Evolutionary conservation across 306 rosid genomes (phyloP).

Genomic region (Heteromeles arbutifolia): DNA sequence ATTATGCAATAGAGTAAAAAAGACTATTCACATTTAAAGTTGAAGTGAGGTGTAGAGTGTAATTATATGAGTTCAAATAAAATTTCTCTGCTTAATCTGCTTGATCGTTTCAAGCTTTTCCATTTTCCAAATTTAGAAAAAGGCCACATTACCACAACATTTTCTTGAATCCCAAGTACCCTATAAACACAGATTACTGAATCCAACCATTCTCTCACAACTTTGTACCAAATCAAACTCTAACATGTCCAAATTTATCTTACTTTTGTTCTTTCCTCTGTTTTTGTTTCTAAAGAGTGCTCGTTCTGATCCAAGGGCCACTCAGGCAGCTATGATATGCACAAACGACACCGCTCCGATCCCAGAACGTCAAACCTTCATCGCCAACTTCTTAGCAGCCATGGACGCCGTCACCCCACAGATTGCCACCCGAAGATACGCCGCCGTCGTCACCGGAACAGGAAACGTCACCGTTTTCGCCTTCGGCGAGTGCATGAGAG

Average conservation of each 20-base stretch:
- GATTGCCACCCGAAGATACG: conserved; percentile 21
- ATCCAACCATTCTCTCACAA: neutral
- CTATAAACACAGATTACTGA: neutral
- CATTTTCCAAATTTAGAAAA: neutral
- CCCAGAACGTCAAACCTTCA: conserved; percentile 25
- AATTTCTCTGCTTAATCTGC: fast-evolving
- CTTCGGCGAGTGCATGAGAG: conserved; percentile 61
- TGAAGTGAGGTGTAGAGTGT: no score
- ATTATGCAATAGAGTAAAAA: no score
- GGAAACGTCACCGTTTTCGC: conserved; percentile 42
- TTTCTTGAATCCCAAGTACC: neutral
- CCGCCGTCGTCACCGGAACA: conserved; percentile 35
- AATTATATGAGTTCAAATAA: no score
- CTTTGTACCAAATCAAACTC: neutral
- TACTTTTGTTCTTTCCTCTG: conserved; percentile 15
- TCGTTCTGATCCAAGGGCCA: conserved; percentile 46
- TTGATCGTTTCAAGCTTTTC: no score
- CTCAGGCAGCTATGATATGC: conserved; percentile 44
- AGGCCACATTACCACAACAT: neutral
- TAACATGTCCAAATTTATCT: neutral
- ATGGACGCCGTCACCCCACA: conserved; percentile 39
- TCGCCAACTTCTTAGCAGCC: conserved; percentile 41
- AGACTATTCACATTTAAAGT: no score
- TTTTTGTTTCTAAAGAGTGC: neutral
- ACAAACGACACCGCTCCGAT: conserved; percentile 35